Evolutionary conservation across 495 filamentous ascomycete genomes (phyloP), one percentile per base, ranked within the genome.

Genomic region (Tetracladium setigerum): DNA sequence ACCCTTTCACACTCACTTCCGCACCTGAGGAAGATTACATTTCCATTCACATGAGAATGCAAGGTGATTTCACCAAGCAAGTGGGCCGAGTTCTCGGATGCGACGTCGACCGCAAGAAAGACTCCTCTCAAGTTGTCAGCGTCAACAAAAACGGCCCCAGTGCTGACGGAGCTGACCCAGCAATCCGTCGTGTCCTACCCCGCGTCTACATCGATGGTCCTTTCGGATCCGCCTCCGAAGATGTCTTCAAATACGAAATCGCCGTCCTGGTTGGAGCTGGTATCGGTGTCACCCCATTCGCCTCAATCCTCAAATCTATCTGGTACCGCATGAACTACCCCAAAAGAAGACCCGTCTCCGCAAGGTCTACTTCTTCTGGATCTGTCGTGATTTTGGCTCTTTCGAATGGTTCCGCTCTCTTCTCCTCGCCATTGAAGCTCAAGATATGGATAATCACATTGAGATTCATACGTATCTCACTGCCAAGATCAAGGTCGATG

Each of bases 311-410:
- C 56, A 89, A 89, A 69, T 86, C 81, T 46, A 86, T 89, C 63
- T 89, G 85, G 84, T 89, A 88, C 62, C 74, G 83, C n/a, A 84
- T 85, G 76, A 87, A 86, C 70, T 86, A 82, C 63, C 82, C 11
- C 77, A 84, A 62, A 78, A 84, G 65, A 80, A 79, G 64, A 87
- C 82, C 14, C 69, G 80, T 27, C 71, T 89, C 27, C 70, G 81
- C 46, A 89, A 88, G 62, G 83, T 89, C 30, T 89, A 88, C 68
- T 88, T 89, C 67, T 87, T 88, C 72, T 89, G 85, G 85, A 76
- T 88, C 56, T 86, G 85, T 70, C 69, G 82, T 60, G 83, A 88
- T 58, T 85, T 87, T 54, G 82, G 80, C 18, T 82, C 79, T 4
- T 88, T 87, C 53, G 84, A 88, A 66, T 89, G 85, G 85, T 89